Evolutionary conservation across 2,329 filamentous ascomycete species (phyloP), one percentile per base, ranked within the genome.

Genomic region (Cladosporium sp.): DNA sequence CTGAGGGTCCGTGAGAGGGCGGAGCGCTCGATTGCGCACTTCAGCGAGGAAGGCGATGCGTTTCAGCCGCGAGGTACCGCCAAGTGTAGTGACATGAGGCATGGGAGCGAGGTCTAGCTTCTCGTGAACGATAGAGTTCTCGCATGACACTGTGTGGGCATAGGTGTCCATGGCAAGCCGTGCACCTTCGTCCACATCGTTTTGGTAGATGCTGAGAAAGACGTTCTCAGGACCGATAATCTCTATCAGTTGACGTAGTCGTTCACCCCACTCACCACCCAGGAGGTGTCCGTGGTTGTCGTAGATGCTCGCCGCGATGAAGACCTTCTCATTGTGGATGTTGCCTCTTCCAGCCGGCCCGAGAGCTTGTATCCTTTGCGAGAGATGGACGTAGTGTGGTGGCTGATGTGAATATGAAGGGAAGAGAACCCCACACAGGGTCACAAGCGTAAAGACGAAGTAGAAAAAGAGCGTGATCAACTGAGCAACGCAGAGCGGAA

Each of bases 21-120:
- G 72, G 19, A 90, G 68, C 0, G 85, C 86, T 43, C 80, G 78
- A 66, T 90, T 90, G 46, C 87, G 80, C 46, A 88, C 82, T 64
- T 85, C 81, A 10, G 87, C 84, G 16, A 90, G 74, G 67, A 85
- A 89, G 31, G 83, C 79, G 41, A 90, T 83, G n/a, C 87, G 79
- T 67, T 88, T 88, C 35, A 85, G 74, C n/a, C 82, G 78, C 38
- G 73, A 71, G 37, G 78, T 75, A 0, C 85, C 85, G 53, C 79
- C 80, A 2, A 84, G 83, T 34, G 87, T 71, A 2, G 73, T 78
- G 43, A 87, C 72, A 50, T 79, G 80, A 4, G 80, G 79, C 1
- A 89, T 73, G 1, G 70, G 68, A n/a, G 70, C 67, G 38, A 83
- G 63, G 54, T 83, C 72, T 41, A 89, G 68, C 58, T 82, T 75